phyloP scores from a whole-genome alignment of 2,329 filamentous ascomycete species.

The Pseudogymnoascus sp. region DNA sequence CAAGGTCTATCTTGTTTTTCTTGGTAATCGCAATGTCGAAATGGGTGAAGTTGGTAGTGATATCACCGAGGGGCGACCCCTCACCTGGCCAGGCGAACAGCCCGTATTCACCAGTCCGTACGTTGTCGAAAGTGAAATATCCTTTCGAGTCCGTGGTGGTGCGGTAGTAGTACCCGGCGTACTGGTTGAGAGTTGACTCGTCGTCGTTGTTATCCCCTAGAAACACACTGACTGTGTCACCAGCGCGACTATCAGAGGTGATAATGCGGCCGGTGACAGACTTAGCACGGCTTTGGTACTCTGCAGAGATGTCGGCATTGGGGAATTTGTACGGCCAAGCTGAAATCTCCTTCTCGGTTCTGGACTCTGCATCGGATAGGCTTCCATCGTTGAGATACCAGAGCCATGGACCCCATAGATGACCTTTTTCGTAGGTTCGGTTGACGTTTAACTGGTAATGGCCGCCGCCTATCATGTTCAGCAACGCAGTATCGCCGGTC shows the following conservation, averaged over 20 bases:
- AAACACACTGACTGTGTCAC: constrained; percentile 36
- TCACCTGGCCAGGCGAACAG: constrained; percentile 44
- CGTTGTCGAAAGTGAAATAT: constrained; percentile 35
- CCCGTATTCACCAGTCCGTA: constrained; percentile 38
- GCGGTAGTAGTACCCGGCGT: constrained; percentile 42
- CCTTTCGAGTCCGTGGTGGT: constrained; percentile 37
- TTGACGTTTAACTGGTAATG: constrained; percentile 34
- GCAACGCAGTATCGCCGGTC: constrained; percentile 43
- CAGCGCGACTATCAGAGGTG: constrained; percentile 40
- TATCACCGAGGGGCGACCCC: constrained; percentile 33
- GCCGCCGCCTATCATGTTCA: constrained; percentile 48
- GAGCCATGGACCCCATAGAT: constrained; percentile 38
- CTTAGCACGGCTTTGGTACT: constrained; percentile 38
- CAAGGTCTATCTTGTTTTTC: constrained; percentile 31
- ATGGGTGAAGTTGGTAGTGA: constrained; percentile 36
- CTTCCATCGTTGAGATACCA: constrained; percentile 42
- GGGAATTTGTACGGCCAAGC: constrained; percentile 45
- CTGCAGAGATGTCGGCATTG: constrained; percentile 23
- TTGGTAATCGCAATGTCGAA: constrained; percentile 34
- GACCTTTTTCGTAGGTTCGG: constrained; percentile 32
- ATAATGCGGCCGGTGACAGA: constrained; percentile 36
- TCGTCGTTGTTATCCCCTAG: constrained; percentile 40
- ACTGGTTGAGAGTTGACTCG: constrained; percentile 38
- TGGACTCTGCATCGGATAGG: constrained; percentile 34
- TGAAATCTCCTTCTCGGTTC: constrained; percentile 34